These are phyloP conservation scores for Aschersonia sp. DNA, from an alignment of 2,329 filamentous ascomycete genomes.

Conservation along the genomic window DNA sequence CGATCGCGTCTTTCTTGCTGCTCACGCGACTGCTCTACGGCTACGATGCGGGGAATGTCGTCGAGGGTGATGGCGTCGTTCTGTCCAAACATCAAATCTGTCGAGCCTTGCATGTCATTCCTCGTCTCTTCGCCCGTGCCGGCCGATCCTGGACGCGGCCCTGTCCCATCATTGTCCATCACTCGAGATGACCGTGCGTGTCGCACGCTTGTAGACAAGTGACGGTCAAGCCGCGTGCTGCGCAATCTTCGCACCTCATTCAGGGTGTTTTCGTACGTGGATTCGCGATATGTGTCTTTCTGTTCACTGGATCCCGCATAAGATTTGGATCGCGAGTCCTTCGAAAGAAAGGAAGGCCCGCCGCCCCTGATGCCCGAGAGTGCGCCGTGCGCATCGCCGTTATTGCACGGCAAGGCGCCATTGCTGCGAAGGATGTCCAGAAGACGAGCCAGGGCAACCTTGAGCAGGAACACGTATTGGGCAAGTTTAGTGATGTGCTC, in stretches of 20 bases:
- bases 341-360: slow-evolving; percentile 30
- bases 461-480: slow-evolving; percentile 86
- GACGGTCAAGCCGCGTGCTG: slow-evolving; percentile 87
- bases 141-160: slow-evolving; percentile 61
- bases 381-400: slow-evolving; percentile 39
- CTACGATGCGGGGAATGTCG: slow-evolving; percentile 91
- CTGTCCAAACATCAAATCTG: slow-evolving; percentile 75
- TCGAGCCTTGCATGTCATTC: slow-evolving; percentile 33
- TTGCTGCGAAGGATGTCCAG: slow-evolving; percentile 75
- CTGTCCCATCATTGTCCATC: slow-evolving; percentile 50
- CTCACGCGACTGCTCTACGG: slow-evolving; percentile 87
- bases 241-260: slow-evolving; percentile 86
- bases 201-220: slow-evolving; percentile 82
- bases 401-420: slow-evolving; percentile 64
- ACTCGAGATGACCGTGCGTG: slow-evolving; percentile 84
- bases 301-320: slow-evolving; percentile 41
- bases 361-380: slow-evolving; percentile 4
- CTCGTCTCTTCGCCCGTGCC: slow-evolving; percentile 41
- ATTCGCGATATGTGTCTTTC: slow-evolving; percentile 44
- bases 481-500: slow-evolving; percentile 71
- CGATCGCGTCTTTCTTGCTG: slow-evolving; percentile 57
- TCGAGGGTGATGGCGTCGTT: slow-evolving; percentile 88
- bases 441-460: slow-evolving; percentile 80
- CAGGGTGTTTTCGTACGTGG: slow-evolving; percentile 87
- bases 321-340: slow-evolving; percentile 61